Evolutionary conservation across 2,329 filamentous ascomycete species (phyloP).

Genomic region (Juglanconis oblonga): DNA sequence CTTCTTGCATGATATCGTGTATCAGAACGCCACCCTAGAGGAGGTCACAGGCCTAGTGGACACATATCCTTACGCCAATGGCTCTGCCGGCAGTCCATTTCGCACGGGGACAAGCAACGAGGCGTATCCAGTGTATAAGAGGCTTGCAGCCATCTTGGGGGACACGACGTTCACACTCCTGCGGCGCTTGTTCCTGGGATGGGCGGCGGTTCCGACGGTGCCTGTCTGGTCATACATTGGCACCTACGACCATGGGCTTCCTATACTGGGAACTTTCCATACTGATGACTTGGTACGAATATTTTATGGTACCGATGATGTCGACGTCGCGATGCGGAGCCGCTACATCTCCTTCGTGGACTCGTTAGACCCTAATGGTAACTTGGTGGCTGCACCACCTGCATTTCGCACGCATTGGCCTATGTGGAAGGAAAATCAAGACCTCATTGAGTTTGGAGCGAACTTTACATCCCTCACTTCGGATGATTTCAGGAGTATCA

Average conservation of each 20-base stretch:
- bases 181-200: constrained; percentile 41
- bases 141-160: constrained; percentile 59
- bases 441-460: neutral
- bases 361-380: constrained; percentile 53
- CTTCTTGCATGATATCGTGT: constrained; percentile 53
- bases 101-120: constrained; percentile 40
- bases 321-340: neutral
- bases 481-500: neutral
- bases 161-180: constrained; percentile 52
- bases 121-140: constrained; percentile 64
- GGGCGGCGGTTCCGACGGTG: constrained; percentile 37
- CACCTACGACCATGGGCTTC: constrained; percentile 56
- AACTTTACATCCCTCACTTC: neutral
- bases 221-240: constrained; percentile 60
- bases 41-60: constrained; percentile 47
- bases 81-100: constrained; percentile 50
- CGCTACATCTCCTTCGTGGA: constrained; percentile 57
- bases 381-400: constrained; percentile 15
- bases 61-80: constrained; percentile 49
- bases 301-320: constrained; percentile 43
- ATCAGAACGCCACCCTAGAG: constrained; percentile 38
- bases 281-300: constrained; percentile 54
- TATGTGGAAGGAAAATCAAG: neutral
- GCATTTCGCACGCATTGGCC: neutral
- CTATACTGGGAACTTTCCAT: constrained; percentile 63